A percentile compares a stretch with the other conserved stretches of the same genome.
These are phyloP conservation scores for Pythium grandisporangium DNA, from an alignment of 352 stramenopile genomes.

Conservation along the genomic window DNA sequence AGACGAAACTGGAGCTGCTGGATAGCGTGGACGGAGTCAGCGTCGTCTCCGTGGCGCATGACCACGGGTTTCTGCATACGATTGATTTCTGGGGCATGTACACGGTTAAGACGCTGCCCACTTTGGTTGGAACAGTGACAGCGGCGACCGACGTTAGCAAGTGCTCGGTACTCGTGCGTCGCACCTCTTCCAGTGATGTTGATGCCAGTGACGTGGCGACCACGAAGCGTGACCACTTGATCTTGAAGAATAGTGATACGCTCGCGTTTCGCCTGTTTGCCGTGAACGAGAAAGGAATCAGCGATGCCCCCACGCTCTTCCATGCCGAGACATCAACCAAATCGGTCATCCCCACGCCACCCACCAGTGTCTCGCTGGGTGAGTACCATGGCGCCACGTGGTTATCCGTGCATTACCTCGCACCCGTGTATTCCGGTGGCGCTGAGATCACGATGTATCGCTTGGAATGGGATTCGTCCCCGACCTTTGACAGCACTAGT, in stretches of 20 bases:
- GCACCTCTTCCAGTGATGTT: too few relatives aligned
- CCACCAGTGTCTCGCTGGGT: conserved; percentile 67
- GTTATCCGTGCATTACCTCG: conserved; percentile 75
- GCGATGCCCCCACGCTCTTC: conserved; percentile 22
- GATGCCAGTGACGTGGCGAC: conserved; percentile 25
- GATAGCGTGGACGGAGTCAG: conserved; percentile 43
- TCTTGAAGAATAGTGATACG: conserved; percentile 38
- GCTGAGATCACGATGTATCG: conserved; percentile 86
- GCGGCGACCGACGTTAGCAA: conserved; percentile 14
- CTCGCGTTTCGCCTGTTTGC: conserved; percentile 56
- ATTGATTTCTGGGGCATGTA: conserved; percentile 85
- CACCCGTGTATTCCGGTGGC: conserved; percentile 84
- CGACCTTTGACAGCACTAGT: conserved; percentile 75
- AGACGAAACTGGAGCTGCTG: conserved; percentile 29
- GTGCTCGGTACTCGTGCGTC: conserved; percentile 25
- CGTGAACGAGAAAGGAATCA: conserved; percentile 47
- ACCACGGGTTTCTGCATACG: conserved; percentile 66
- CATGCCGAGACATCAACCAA: conserved; percentile 27
- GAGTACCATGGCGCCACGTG: conserved; percentile 68
- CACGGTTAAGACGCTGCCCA: conserved; percentile 34
- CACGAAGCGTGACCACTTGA: conserved; percentile 39
- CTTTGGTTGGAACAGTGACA: conserved; percentile 20
- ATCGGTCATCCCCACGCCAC: conserved; percentile 61
- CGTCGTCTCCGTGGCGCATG: conserved; percentile 23
- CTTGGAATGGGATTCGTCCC: conserved; percentile 87